A percentile compares a stretch with the other conserved stretches of the same genome.
phyloP scores from a whole-genome alignment of 441 rosid species.

The Mallotus repandus region DNA sequence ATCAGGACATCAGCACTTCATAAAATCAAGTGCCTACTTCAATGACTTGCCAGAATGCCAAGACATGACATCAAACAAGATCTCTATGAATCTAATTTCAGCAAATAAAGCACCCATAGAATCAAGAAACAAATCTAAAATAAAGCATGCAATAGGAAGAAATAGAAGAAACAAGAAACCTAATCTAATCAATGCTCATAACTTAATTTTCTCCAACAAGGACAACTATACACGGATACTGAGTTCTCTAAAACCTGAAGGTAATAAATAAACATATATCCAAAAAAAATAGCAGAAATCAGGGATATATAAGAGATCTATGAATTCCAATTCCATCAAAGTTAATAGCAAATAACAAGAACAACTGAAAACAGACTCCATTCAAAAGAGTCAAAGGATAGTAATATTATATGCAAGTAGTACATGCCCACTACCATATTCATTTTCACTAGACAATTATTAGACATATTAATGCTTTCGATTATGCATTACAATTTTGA shows the following conservation, averaged over 20 bases:
- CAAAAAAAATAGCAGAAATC: too few species aligned
- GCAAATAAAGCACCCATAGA: not conserved
- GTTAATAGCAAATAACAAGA: too few species aligned
- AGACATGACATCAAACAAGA: constrained; percentile 7
- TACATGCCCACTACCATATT: not conserved
- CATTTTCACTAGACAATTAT: not conserved
- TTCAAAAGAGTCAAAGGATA: not conserved
- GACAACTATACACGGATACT: not conserved
- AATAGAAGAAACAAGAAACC: not conserved
- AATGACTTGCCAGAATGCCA: not conserved
- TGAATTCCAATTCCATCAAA: too few species aligned
- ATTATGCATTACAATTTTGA: not conserved
- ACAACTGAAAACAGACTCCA: not conserved
- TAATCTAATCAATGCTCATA: not conserved
- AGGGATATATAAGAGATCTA: too few species aligned
- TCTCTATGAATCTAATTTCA: not conserved
- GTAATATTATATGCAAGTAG: not conserved
- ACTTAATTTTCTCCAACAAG: not conserved
- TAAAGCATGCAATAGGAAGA: not conserved
- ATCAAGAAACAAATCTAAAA: not conserved
- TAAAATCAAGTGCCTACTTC: not conserved
- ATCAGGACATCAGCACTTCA: not conserved
- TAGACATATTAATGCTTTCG: not conserved
- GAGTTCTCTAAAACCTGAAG: not conserved
- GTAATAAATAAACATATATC: not conserved